phyloP scores from a whole-genome alignment of 495 filamentous ascomycete species.

The Penicillium riverlandense region DNA sequence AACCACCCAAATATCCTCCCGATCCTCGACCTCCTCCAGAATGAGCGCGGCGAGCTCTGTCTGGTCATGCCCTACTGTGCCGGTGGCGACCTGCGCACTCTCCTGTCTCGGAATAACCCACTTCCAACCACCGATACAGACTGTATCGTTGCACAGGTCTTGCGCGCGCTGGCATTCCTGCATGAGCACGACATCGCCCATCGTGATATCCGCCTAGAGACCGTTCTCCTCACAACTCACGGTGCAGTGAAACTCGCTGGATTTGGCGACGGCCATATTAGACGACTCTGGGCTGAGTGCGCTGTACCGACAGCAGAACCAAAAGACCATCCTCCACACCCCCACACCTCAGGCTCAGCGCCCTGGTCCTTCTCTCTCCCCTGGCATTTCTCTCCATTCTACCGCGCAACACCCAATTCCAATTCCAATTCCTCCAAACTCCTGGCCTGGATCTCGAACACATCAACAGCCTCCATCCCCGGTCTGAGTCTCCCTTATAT shows the following conservation, averaged over 20 bases:
- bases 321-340: constrained; percentile 3
- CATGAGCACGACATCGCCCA: constrained; percentile 93
- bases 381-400: constrained; percentile 2
- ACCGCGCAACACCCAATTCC: neutral
- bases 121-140: constrained; percentile 81
- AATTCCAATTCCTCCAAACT: neutral
- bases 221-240: constrained; percentile 78
- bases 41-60: constrained; percentile 89
- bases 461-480: constrained; percentile 7
- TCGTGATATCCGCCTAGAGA: constrained; percentile 91
- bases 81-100: constrained; percentile 84
- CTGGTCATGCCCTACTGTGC: constrained; percentile 97
- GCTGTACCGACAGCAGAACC: neutral
- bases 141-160: constrained; percentile 93
- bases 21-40: constrained; percentile 81
- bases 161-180: constrained; percentile 93
- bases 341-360: neutral
- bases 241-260: constrained; percentile 93
- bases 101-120: constrained; percentile 61
- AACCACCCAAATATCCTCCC: constrained; percentile 90
- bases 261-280: constrained; percentile 85
- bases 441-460: neutral
- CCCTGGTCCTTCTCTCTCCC: constrained; percentile 11
- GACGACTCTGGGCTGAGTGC: constrained; percentile 12
- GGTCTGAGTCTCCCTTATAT: constrained; percentile 14